A percentile compares a stretch with the other conserved stretches of the same genome.
phyloP scores from a whole-genome alignment of 2,329 filamentous ascomycete species.

The Cordyceps javanica region DNA sequence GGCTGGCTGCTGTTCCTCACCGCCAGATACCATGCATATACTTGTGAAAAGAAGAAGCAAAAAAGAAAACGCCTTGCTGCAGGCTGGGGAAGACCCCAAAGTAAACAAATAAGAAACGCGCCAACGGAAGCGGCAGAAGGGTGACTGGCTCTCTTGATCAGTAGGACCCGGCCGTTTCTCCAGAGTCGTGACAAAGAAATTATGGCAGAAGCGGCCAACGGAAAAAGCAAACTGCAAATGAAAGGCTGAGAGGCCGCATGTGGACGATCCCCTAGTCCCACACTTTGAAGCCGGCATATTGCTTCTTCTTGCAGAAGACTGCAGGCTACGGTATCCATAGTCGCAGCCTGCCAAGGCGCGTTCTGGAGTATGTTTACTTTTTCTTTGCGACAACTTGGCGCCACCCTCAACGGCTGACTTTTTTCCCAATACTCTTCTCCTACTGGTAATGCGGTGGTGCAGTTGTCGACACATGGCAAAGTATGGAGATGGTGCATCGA shows the following conservation, averaged over 20 bases:
- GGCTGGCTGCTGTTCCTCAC: not conserved
- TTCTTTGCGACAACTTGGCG: not conserved
- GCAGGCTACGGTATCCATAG: not conserved
- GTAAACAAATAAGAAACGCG: not conserved
- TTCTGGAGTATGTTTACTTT: not conserved
- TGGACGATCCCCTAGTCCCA: not conserved
- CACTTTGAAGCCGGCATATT: not conserved
- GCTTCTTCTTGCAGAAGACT: slow-evolving; percentile 5
- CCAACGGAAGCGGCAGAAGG: not conserved
- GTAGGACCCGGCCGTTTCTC: not conserved
- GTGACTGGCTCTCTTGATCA: not conserved
- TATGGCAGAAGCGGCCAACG: not conserved
- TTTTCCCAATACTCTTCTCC: not conserved
- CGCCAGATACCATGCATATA: not conserved
- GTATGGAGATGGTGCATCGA: not conserved
- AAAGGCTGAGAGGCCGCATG: not conserved
- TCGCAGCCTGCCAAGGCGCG: not conserved
- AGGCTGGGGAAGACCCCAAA: not conserved
- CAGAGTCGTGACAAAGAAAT: not conserved
- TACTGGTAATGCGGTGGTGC: no score
- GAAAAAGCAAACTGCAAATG: not conserved
- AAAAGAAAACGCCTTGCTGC: not conserved
- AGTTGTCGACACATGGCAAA: not conserved
- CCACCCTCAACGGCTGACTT: slow-evolving; percentile 1
- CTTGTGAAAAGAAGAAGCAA: not conserved